Evolutionary conservation across 257 asterid species (phyloP).

Genomic region (Thymus mandschuricus): DNA sequence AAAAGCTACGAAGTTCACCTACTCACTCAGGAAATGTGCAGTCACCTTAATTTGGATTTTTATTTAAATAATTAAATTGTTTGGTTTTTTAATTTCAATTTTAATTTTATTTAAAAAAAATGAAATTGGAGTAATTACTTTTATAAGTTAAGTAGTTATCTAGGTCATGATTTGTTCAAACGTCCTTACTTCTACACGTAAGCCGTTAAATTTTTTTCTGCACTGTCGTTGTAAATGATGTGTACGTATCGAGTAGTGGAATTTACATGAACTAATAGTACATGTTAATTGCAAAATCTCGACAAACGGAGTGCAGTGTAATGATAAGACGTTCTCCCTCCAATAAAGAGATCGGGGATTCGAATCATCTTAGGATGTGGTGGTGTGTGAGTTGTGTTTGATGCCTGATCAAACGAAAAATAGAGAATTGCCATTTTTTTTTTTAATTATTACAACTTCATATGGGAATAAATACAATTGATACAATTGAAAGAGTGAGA

Average conservation of each 20-base stretch:
- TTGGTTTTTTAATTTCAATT: neutral
- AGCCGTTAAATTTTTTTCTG: constrained; percentile 15
- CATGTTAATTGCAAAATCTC: no score
- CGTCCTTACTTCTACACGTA: constrained; percentile 30
- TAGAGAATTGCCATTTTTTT: no score
- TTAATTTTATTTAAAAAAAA: neutral
- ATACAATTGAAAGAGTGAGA: no score
- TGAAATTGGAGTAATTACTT: constrained; percentile 14
- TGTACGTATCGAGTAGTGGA: neutral
- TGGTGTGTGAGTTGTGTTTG: no score
- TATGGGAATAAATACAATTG: no score
- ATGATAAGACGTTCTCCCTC: no score
- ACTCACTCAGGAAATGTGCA: constrained; percentile 48
- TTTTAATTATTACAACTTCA: no score
- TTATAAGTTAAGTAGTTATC: constrained; percentile 23
- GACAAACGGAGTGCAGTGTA: no score
- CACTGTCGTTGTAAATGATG: constrained; percentile 29
- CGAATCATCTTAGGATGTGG: no score
- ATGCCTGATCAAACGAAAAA: no score
- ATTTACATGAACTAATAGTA: neutral
- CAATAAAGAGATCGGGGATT: no score
- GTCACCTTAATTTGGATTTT: neutral
- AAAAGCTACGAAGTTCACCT: constrained; percentile 56
- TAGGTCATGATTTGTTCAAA: constrained; percentile 32
- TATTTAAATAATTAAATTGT: neutral